phyloP scores from a whole-genome alignment of 176 grass and related monocot species.

The Phoenix roebelenii region DNA sequence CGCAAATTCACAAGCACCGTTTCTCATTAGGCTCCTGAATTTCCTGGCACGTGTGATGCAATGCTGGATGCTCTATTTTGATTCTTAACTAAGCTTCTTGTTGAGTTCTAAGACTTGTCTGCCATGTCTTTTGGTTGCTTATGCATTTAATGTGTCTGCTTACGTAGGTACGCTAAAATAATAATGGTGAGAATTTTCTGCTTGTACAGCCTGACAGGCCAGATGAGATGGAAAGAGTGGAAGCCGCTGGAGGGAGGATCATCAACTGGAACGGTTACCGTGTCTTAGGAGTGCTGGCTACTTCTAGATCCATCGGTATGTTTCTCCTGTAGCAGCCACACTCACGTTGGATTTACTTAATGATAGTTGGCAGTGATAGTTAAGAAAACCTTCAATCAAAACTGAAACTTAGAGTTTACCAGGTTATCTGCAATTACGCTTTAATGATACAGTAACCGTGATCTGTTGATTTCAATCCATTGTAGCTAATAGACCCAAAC shows the following conservation, averaged over 20 bases:
- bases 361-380: not conserved
- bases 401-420: no score
- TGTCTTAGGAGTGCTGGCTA: constrained; percentile 53
- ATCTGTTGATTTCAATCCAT: no score
- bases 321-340: not conserved
- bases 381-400: not conserved
- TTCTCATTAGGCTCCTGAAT: no score
- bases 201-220: constrained; percentile 50
- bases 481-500: no score
- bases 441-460: no score
- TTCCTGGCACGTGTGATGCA: no score
- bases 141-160: not conserved
- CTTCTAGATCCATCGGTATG: constrained; percentile 70
- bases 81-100: no score
- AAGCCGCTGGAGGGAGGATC: constrained; percentile 52
- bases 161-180: not conserved
- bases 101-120: no score
- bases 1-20: no score
- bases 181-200: not conserved
- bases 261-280: constrained; percentile 62
- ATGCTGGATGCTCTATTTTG: no score
- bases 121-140: not conserved
- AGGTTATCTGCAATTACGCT: no score
- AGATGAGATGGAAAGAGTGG: constrained; percentile 54
- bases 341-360: not conserved